phyloP scores from a whole-genome alignment of 345 rosid genomes.

The Arabidopsis suecica region DNA sequence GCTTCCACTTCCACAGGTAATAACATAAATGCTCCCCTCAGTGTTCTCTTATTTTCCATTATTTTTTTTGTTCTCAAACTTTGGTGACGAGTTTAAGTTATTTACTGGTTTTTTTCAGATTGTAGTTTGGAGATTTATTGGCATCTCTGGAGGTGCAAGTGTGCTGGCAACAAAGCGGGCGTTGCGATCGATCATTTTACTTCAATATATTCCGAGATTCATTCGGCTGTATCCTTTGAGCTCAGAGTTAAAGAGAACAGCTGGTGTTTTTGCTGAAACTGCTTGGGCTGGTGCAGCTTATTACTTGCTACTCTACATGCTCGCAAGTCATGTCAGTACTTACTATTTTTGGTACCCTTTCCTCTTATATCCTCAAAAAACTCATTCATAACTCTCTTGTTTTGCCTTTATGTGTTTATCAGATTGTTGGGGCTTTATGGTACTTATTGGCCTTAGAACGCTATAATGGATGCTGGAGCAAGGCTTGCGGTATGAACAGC shows the following conservation, averaged over 20 bases:
- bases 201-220: constrained; percentile 79
- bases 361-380: neutral
- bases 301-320: constrained; percentile 93
- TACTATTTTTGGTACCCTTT: neutral
- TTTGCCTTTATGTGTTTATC: constrained; percentile 36
- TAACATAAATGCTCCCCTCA: neutral
- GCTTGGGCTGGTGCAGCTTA: constrained; percentile 99
- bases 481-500: constrained; percentile 45
- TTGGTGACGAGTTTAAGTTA: constrained; percentile 20
- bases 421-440: constrained; percentile 98
- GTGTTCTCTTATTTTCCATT: constrained; percentile 17
- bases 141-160: constrained; percentile 70
- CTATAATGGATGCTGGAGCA: constrained; percentile 78
- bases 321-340: constrained; percentile 94
- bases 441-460: constrained; percentile 87
- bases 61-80: constrained; percentile 1
- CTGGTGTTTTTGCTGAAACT: constrained; percentile 96
- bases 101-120: constrained; percentile 54
- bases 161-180: constrained; percentile 80
- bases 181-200: constrained; percentile 64
- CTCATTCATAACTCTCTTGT: neutral
- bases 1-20: constrained; percentile 94
- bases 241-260: constrained; percentile 90
- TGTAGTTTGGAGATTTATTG: constrained; percentile 85
- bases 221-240: constrained; percentile 73